Conservation (phyloP, 495 filamentous ascomycete genomes). For the Aspergillus homomorphus region DNA sequence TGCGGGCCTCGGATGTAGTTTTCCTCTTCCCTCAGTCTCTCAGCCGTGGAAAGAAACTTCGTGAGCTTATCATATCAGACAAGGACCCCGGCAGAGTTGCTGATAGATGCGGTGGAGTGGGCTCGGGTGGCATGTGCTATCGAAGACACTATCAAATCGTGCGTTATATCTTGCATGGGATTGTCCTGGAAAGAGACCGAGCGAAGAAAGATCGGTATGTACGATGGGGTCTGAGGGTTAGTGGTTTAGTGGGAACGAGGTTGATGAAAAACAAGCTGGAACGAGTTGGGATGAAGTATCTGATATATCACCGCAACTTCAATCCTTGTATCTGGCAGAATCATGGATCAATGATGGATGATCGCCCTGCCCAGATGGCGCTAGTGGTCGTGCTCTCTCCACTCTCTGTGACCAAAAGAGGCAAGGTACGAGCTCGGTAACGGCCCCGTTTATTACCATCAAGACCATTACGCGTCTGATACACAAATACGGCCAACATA, state of each 20-base stretch:
- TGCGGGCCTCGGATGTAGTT: background rate
- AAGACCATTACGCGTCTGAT: no score
- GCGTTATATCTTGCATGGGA: conserved; percentile 13
- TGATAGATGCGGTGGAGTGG: background rate
- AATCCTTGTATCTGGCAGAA: background rate
- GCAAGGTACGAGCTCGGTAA: background rate
- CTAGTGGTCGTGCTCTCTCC: background rate
- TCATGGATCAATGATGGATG: background rate
- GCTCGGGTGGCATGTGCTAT: conserved; percentile 11
- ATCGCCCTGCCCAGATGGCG: background rate
- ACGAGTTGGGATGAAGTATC: background rate
- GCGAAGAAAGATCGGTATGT: conserved; percentile 4
- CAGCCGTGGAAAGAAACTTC: background rate
- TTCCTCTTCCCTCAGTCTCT: background rate
- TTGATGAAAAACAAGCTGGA: background rate
- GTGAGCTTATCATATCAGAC: background rate
- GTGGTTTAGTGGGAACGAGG: conserved; percentile 3
- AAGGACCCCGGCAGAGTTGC: background rate
- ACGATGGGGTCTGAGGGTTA: background rate
- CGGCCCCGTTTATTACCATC: background rate
- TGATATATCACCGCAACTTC: conserved; percentile 6
- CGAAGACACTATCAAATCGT: conserved; percentile 14
- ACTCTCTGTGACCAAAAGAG: background rate
- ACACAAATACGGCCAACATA: no score
- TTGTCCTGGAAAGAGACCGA: background rate